These are phyloP conservation scores for Sarocladium brachiariae DNA, from an alignment of 2,329 filamentous ascomycete genomes.

Conservation along the genomic window DNA sequence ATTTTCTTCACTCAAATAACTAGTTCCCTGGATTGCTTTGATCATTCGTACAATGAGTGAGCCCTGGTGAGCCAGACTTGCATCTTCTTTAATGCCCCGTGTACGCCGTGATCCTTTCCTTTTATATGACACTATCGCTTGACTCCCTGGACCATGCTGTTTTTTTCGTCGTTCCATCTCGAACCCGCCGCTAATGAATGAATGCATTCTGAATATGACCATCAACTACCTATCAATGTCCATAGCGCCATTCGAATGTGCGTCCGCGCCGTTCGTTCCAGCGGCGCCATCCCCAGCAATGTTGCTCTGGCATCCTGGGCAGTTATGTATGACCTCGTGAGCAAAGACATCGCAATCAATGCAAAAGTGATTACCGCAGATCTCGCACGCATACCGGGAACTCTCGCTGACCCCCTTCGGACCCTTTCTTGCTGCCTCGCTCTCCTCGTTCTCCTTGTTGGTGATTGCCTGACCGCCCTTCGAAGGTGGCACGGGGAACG, in stretches of 20 bases:
- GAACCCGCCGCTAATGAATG: neutral
- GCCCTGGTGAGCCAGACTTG: too few relatives aligned
- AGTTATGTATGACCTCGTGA: conserved; percentile 93
- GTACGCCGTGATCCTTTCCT: neutral
- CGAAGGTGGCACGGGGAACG: conserved; percentile 51
- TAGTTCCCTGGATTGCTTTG: too few relatives aligned
- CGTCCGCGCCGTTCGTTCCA: conserved; percentile 21
- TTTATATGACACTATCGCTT: neutral
- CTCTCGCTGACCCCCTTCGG: conserved; percentile 72
- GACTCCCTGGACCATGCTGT: neutral
- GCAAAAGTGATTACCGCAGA: conserved; percentile 89
- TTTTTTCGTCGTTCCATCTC: neutral
- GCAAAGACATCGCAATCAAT: conserved; percentile 96
- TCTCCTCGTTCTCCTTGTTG: conserved; percentile 9
- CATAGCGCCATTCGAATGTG: conserved; percentile 33
- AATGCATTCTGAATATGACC: conserved; percentile 12
- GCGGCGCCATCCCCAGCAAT: conserved; percentile 14
- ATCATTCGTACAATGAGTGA: too few relatives aligned
- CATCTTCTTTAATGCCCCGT: neutral
- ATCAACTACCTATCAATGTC: conserved; percentile 31
- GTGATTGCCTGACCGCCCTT: conserved; percentile 14
- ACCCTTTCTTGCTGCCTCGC: conserved; percentile 16
- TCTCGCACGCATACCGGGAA: conserved; percentile 78
- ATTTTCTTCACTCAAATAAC: too few relatives aligned
- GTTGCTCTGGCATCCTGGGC: conserved; percentile 73